Evolutionary conservation across 108 stramenopile species (phyloP), one percentile per base, ranked within the genome.

Genomic region (Pseudonitzschia delicatissima): DNA sequence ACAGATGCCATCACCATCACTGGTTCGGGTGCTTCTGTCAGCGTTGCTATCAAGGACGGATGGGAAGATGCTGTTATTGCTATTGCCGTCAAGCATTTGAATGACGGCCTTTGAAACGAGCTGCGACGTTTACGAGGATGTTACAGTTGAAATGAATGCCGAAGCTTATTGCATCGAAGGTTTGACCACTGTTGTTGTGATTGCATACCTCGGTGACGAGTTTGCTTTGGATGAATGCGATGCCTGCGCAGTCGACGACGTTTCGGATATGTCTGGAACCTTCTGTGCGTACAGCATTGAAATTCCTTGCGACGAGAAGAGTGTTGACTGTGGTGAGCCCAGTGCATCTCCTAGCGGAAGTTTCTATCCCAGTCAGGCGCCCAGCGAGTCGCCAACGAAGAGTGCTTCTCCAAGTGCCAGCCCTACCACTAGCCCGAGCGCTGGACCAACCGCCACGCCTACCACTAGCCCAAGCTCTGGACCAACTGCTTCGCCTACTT

Each of bases 331-430:
- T 28, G 32, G 37, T 2, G 57, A 58, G 34, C 57, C 55, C 17
- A 31, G 58, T 60, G 58, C 8, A 8, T 17, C 13, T 32, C 58
- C 58, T 20, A 60, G 58, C 36, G 58, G 58, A 60, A 39, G 36
- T n/a, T 60, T 37, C 37, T 60, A 37, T 34, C 58, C 58, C 33
- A 60, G 58, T 36, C 15, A 4, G 34, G 58, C 58, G 5, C 58
- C 58, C 15, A 36, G 34, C 5, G 58, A 36, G 5, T n/a, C 15
- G 15, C 58, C 58, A 60, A 36, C 58, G 9, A 21, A 60, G 18
- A 60, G 58, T 60, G 28, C 35, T n/a, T 7, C 17, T 9, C 58
- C 58, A 36, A 31, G 28, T 36, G 17, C 34, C 9, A 51, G 50
- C 20, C 50, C 50, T 11, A 23, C n/a, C n/a, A n/a, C n/a, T n/a